phyloP scores from a whole-genome alignment of 2,329 filamentous ascomycete genomes.

The Trichoderma sp. region DNA sequence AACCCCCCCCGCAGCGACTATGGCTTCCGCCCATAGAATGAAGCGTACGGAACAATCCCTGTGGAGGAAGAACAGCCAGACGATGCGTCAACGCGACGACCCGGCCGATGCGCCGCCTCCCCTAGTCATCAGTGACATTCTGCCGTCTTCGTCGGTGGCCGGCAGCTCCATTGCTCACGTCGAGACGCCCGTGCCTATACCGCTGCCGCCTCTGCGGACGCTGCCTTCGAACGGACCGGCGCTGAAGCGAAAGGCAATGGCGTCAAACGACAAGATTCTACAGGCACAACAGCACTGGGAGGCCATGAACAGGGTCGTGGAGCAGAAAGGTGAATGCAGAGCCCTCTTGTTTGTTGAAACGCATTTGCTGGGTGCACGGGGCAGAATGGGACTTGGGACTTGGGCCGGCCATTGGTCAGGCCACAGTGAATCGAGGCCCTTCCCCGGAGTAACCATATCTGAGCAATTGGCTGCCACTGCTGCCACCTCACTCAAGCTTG shows the following conservation, averaged over 20 bases:
- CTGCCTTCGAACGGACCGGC: neutral
- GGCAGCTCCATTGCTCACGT: neutral
- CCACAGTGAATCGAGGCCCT: neutral
- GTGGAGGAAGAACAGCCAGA: slow-evolving; percentile 13
- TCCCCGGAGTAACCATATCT: neutral
- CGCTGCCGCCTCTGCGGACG: neutral
- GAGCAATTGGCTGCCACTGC: neutral
- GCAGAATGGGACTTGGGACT: neutral
- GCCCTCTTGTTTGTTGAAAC: neutral
- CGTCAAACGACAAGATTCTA: slow-evolving; percentile 30
- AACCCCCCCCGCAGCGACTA: neutral
- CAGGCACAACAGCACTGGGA: slow-evolving; percentile 38
- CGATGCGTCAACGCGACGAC: neutral
- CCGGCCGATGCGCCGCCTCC: neutral
- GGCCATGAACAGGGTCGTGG: slow-evolving; percentile 16
- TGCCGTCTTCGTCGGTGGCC: neutral
- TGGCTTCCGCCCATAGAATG: slow-evolving; percentile 21
- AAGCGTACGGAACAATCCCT: slow-evolving; percentile 24
- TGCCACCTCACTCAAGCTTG: neutral
- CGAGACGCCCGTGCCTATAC: neutral
- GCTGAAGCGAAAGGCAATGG: neutral
- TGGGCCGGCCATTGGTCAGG: neutral
- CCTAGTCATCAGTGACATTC: slow-evolving; percentile 33
- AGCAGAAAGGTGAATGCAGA: neutral
- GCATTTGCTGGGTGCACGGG: neutral